phyloP scores from a whole-genome alignment of 345 rosid genomes.

The Populus ilicifolia region DNA sequence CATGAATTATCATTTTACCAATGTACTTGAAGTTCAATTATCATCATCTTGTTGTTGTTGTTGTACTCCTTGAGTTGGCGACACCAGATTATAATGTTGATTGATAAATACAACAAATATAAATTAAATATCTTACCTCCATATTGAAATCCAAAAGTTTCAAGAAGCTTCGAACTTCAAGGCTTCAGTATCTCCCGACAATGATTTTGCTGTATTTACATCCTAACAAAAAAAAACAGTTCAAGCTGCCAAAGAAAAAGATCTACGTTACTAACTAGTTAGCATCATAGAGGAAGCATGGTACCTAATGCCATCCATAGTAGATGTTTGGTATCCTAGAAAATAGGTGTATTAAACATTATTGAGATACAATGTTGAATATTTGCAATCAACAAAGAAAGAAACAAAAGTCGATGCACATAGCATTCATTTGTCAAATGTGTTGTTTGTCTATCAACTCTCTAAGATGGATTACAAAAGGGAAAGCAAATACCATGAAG shows the following conservation, averaged over 20 bases:
- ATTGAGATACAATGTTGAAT: too few relatives aligned
- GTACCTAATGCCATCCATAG: too few relatives aligned
- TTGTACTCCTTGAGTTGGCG: neutral
- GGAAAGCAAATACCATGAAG: slow-evolving; percentile 6
- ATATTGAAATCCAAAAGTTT: neutral
- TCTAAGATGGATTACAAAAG: neutral
- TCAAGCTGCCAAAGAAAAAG: neutral
- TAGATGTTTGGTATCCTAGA: too few relatives aligned
- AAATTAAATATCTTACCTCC: slow-evolving; percentile 9
- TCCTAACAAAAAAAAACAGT: slow-evolving; percentile 13
- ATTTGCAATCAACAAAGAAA: too few relatives aligned
- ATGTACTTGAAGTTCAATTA: too few relatives aligned
- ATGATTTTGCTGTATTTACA: slow-evolving; percentile 2
- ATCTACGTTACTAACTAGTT: too few relatives aligned
- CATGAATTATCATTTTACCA: neutral
- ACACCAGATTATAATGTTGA: neutral
- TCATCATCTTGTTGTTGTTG: too few relatives aligned
- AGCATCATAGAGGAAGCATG: too few relatives aligned
- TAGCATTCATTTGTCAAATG: too few relatives aligned
- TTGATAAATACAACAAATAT: neutral
- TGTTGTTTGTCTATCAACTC: neutral
- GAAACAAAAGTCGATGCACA: too few relatives aligned
- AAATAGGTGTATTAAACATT: too few relatives aligned
- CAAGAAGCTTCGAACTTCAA: slow-evolving; percentile 6
- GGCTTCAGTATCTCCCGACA: neutral